Conservation (phyloP, 192 early-diverging fungal genomes). For the Podila minutissima region DNA sequence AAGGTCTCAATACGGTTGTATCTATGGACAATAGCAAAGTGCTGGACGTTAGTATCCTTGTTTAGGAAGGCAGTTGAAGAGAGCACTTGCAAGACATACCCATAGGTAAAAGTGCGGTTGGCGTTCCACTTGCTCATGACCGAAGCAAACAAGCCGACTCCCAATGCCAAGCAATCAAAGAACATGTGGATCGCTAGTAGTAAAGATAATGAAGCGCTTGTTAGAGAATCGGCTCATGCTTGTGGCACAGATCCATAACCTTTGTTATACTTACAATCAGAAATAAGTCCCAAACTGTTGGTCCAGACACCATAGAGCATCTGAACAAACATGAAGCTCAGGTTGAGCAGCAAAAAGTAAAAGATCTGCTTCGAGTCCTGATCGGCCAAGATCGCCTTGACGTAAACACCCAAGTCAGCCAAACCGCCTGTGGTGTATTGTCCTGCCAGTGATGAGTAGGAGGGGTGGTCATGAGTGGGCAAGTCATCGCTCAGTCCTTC, state of each 20-base stretch:
- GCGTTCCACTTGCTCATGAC: conserved; percentile 93
- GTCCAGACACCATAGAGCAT: conserved; percentile 81
- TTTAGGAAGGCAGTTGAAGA: conserved; percentile 36
- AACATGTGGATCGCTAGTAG: conserved; percentile 93
- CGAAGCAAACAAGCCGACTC: conserved; percentile 85
- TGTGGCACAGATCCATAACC: not conserved
- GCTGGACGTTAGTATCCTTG: conserved; percentile 24
- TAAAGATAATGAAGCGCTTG: too few species aligned
- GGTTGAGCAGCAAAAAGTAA: conserved; percentile 91
- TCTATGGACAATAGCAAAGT: not conserved
- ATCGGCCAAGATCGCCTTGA: conserved; percentile 68
- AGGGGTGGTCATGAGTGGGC: conserved; percentile 36
- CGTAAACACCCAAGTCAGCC: conserved; percentile 41
- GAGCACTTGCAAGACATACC: not conserved
- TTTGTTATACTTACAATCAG: conserved; percentile 69
- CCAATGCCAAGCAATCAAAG: conserved; percentile 94
- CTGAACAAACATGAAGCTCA: conserved; percentile 94
- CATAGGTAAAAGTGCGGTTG: conserved; percentile 82
- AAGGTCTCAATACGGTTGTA: conserved; percentile 93
- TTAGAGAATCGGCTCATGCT: not conserved
- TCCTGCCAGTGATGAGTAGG: conserved; percentile 1
- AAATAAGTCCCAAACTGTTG: conserved; percentile 90
- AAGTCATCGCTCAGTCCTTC: conserved; percentile 40
- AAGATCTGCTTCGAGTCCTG: conserved; percentile 91
- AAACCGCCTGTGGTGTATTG: conserved; percentile 23